phyloP scores from a whole-genome alignment of 495 filamentous ascomycete genomes.

The Hypoxylon rickii region DNA sequence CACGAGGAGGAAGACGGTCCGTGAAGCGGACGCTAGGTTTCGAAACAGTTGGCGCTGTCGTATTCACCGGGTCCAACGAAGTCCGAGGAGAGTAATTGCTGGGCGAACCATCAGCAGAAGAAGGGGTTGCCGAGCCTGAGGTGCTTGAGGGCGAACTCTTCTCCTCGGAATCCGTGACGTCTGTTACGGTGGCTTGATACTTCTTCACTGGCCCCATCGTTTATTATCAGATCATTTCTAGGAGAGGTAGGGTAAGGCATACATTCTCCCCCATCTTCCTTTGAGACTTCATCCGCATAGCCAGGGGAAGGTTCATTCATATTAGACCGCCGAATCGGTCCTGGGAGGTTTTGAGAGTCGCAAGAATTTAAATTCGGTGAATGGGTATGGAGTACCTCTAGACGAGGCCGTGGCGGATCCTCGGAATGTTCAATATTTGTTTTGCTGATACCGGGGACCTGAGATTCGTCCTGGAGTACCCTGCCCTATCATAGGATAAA shows the following conservation, averaged over 20 bases:
- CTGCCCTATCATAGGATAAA: slow-evolving; percentile 7
- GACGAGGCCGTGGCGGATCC: neutral
- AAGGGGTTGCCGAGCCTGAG: slow-evolving; percentile 15
- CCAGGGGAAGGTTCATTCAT: neutral
- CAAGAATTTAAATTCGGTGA: too few relatives aligned
- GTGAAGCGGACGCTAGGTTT: slow-evolving; percentile 4
- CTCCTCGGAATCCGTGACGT: neutral
- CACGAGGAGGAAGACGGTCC: slow-evolving; percentile 20
- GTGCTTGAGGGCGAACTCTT: slow-evolving; percentile 3
- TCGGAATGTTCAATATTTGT: slow-evolving; percentile 4
- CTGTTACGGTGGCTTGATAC: slow-evolving; percentile 1
- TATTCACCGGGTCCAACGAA: slow-evolving; percentile 1
- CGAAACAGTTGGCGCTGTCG: slow-evolving; percentile 2
- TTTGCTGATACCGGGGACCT: slow-evolving; percentile 2
- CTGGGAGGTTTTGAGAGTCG: too few relatives aligned
- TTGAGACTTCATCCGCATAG: neutral
- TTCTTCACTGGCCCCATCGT: neutral
- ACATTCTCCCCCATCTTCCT: slow-evolving; percentile 16
- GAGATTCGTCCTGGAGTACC: slow-evolving; percentile 6
- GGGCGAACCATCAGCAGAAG: slow-evolving; percentile 6
- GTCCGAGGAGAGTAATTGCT: neutral
- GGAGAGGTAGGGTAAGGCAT: too few relatives aligned
- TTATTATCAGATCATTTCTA: neutral
- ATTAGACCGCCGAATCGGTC: too few relatives aligned
- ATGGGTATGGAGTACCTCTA: neutral